phyloP scores from a whole-genome alignment of 148 eudicot species.

The Agrostemma githago region DNA sequence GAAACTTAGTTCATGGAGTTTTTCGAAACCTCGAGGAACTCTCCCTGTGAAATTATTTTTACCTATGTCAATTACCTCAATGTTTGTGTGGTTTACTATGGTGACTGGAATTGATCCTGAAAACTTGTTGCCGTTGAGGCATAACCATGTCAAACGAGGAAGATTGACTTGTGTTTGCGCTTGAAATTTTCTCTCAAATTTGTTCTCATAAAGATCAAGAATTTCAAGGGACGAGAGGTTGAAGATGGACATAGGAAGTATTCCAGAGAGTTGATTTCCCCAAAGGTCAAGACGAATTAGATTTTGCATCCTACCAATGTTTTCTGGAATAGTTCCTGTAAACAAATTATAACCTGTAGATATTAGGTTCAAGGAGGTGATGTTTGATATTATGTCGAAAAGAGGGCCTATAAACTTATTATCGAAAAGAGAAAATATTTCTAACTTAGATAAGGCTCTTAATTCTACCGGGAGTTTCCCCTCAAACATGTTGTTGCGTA shows the following conservation, averaged over 20 bases:
- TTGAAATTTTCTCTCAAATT: conserved; percentile 29
- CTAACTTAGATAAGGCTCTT: conserved; percentile 17
- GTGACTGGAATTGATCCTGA: conserved; percentile 29
- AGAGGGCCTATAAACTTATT: conserved; percentile 30
- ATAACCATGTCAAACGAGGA: conserved; percentile 18
- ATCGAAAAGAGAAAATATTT: not conserved
- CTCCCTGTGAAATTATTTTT: conserved; percentile 15
- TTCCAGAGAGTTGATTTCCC: conserved; percentile 22
- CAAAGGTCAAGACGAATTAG: not conserved
- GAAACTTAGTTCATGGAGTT: not conserved
- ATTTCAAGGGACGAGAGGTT: conserved; percentile 24
- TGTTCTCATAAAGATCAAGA: conserved; percentile 10
- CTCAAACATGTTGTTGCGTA: conserved; percentile 13
- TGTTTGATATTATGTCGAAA: not conserved
- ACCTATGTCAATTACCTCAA: not conserved
- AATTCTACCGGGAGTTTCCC: conserved; percentile 37
- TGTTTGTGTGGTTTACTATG: conserved; percentile 26
- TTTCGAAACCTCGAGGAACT: conserved; percentile 3
- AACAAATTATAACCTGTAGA: conserved; percentile 7
- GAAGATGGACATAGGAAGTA: conserved; percentile 26
- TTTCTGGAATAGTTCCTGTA: conserved; percentile 25
- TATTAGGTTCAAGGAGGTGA: not conserved
- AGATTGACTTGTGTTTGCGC: conserved; percentile 10
- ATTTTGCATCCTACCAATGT: conserved; percentile 14
- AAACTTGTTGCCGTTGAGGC: conserved; percentile 6